phyloP scores from a whole-genome alignment of 495 filamentous ascomycete genomes.

The Penicillium cosmopolitanum region DNA sequence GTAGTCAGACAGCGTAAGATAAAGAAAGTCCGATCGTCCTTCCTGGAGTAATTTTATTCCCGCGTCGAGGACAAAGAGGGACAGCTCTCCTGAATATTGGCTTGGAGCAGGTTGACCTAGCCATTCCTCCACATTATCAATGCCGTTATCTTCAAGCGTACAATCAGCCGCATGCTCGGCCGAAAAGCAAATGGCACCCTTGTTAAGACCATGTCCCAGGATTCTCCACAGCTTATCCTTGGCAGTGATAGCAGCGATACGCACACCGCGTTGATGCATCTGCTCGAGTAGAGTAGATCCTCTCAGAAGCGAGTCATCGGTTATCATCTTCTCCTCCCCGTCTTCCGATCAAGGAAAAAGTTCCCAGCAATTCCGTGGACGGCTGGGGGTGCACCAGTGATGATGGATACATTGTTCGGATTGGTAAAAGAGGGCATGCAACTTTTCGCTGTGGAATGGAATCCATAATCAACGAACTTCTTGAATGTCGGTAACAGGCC shows the following conservation, averaged over 20 bases:
- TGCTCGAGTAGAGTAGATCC: slow-evolving; percentile 40
- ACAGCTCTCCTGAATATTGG: slow-evolving; percentile 41
- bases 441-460: slow-evolving; percentile 34
- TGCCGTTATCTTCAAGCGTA: slow-evolving; percentile 27
- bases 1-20: slow-evolving; percentile 45
- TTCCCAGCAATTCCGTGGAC: slow-evolving; percentile 42
- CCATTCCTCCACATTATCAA: slow-evolving; percentile 35
- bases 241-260: slow-evolving; percentile 42
- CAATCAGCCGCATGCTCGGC: slow-evolving; percentile 31
- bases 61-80: slow-evolving; percentile 43
- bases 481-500: slow-evolving; percentile 35
- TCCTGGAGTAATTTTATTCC: slow-evolving; percentile 42
- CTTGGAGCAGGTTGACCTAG: slow-evolving; percentile 32
- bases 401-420: slow-evolving; percentile 41
- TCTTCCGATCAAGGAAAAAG: slow-evolving; percentile 39
- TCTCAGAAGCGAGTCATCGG: slow-evolving; percentile 34
- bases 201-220: slow-evolving; percentile 33
- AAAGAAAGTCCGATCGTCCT: slow-evolving; percentile 37
- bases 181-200: slow-evolving; percentile 40
- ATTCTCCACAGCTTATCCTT: slow-evolving; percentile 43
- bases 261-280: slow-evolving; percentile 35
- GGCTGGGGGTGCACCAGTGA: slow-evolving; percentile 35
- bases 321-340: slow-evolving; percentile 40
- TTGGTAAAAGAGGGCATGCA: slow-evolving; percentile 45
- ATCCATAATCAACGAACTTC: slow-evolving; percentile 30